Conservation (phyloP, 768 basidiomycete genomes). For the Rubroboletus satanas region DNA sequence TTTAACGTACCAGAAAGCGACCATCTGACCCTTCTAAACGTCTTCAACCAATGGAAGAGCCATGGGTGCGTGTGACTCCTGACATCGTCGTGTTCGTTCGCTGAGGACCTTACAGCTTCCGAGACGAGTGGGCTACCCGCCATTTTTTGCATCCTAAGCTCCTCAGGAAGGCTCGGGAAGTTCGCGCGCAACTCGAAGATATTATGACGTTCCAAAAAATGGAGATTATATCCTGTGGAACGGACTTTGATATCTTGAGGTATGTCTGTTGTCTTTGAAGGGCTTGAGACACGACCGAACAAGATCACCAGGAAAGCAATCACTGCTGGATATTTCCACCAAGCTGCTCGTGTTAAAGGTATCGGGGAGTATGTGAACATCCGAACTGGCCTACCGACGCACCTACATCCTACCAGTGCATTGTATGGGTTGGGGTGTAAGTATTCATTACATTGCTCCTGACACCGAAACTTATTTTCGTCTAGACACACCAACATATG, state of each 20-base stretch:
- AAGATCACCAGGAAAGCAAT: slow-evolving; percentile 76
- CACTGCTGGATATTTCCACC: slow-evolving; percentile 97
- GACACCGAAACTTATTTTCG: background rate
- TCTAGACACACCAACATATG: slow-evolving; percentile 90
- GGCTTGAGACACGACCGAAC: background rate
- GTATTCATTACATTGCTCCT: slow-evolving; percentile 25
- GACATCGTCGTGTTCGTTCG: background rate
- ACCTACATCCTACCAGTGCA: slow-evolving; percentile 95
- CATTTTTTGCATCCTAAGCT: slow-evolving; percentile 98
- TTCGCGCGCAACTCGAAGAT: slow-evolving; percentile 92
- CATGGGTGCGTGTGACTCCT: slow-evolving; percentile 61
- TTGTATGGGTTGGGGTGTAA: slow-evolving; percentile 93
- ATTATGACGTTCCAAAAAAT: slow-evolving; percentile 99
- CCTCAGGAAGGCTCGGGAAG: slow-evolving; percentile 91
- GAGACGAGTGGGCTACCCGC: slow-evolving; percentile 91
- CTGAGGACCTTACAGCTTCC: slow-evolving; percentile 49
- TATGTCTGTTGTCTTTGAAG: slow-evolving; percentile 29
- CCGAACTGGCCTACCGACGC: slow-evolving; percentile 90
- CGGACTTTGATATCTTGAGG: slow-evolving; percentile 89
- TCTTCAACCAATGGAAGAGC: slow-evolving; percentile 97
- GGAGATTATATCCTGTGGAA: slow-evolving; percentile 86
- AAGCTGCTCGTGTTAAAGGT: slow-evolving; percentile 96
- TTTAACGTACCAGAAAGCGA: slow-evolving; percentile 99
- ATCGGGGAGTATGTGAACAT: slow-evolving; percentile 99
- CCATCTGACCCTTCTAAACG: slow-evolving; percentile 91